Evolutionary conservation across 768 basidiomycete species (phyloP).

Genomic region (Macrocybe gigantea): DNA sequence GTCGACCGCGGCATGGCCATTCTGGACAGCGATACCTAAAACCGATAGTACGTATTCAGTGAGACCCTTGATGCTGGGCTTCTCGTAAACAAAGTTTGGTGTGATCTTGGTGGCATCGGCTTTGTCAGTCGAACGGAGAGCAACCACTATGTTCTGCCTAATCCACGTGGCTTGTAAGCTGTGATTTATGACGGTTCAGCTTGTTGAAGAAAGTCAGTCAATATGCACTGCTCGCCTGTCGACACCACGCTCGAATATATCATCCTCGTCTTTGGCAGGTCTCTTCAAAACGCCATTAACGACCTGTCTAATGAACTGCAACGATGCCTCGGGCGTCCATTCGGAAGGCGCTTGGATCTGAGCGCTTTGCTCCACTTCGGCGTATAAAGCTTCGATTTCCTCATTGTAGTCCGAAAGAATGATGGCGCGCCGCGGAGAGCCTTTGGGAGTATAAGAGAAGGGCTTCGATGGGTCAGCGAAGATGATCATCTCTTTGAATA

Average conservation of each 20-base stretch:
- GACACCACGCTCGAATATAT: constrained; percentile 30
- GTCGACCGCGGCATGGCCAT: neutral
- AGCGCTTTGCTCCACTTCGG: constrained; percentile 11
- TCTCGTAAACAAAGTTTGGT: constrained; percentile 17
- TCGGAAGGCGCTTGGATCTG: constrained; percentile 11
- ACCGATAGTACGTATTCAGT: no score
- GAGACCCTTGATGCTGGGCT: constrained; percentile 14
- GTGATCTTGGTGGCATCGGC: constrained; percentile 13
- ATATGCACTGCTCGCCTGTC: constrained; percentile 21
- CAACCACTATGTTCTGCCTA: constrained; percentile 22
- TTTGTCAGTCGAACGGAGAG: constrained; percentile 8
- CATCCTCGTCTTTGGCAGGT: constrained; percentile 20
- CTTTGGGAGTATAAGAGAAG: constrained; percentile 37
- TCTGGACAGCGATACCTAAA: no score
- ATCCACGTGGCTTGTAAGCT: constrained; percentile 33
- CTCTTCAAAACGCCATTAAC: constrained; percentile 22
- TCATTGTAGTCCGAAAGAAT: constrained; percentile 29
- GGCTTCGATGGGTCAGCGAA: constrained; percentile 32
- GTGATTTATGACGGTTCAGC: neutral
- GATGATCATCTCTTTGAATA: constrained; percentile 48
- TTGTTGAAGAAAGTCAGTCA: neutral
- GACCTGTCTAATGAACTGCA: constrained; percentile 24
- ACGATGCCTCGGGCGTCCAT: constrained; percentile 17
- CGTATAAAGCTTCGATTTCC: constrained; percentile 35
- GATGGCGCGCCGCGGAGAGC: constrained; percentile 27